phyloP scores from a whole-genome alignment of 257 asterid species.

The Penstemon barbatus region DNA sequence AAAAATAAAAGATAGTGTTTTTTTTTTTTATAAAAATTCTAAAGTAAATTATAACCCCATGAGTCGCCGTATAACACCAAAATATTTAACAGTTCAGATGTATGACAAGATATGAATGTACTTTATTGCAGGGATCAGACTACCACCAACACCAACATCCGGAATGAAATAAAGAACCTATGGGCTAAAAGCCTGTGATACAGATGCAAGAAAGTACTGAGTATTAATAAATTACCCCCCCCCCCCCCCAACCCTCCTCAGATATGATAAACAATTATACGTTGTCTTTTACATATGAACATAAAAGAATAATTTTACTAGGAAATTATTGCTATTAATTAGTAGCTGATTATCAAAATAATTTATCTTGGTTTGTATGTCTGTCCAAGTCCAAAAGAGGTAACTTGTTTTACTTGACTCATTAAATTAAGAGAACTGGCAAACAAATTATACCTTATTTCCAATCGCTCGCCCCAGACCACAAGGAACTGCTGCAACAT shows the following conservation, averaged over 20 bases:
- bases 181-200: not conserved
- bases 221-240: not conserved
- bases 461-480: slow-evolving; percentile 97
- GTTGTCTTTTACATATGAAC: not conserved
- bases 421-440: slow-evolving; percentile 8
- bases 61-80: slow-evolving; percentile 2
- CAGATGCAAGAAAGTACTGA: not conserved
- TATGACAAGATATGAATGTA: slow-evolving; percentile 4
- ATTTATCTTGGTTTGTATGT: slow-evolving; percentile 5
- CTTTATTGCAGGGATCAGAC: not conserved
- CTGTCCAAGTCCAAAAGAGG: slow-evolving; percentile 4
- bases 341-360: not conserved
- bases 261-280: not conserved
- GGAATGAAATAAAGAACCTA: not conserved
- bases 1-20: no score
- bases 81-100: slow-evolving; percentile 1
- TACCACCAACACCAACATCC: not conserved
- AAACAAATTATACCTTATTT: slow-evolving; percentile 62
- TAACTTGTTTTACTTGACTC: slow-evolving; percentile 4
- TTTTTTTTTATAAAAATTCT: not conserved
- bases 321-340: not conserved
- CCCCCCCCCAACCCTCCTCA: not conserved
- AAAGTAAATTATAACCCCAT: not conserved
- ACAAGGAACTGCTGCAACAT: slow-evolving; percentile 98
- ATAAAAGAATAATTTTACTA: not conserved